Conservation (phyloP, 2,329 filamentous ascomycete genomes). For the Didymella glomerata region DNA sequence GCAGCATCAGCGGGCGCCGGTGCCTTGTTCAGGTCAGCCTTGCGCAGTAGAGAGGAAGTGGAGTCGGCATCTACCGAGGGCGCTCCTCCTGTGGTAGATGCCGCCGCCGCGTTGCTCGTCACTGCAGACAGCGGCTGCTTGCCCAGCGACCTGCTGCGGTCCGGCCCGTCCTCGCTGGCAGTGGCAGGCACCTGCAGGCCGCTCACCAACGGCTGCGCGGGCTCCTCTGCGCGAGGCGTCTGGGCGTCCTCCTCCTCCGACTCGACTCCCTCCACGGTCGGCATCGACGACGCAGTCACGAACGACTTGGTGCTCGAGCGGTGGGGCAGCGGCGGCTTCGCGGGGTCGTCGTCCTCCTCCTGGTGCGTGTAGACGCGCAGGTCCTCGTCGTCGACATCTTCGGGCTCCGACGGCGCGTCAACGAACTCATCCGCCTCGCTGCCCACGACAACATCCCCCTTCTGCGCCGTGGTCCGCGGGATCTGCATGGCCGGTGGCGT, state of each 20-base stretch:
- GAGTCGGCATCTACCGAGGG: constrained; percentile 49
- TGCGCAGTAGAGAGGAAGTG: constrained; percentile 49
- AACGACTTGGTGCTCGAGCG: constrained; percentile 46
- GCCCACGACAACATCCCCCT: constrained; percentile 30
- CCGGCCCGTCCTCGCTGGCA: constrained; percentile 7
- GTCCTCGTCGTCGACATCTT: constrained; percentile 33
- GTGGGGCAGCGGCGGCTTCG: constrained; percentile 22
- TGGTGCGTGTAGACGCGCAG: constrained; percentile 31
- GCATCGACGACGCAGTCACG: constrained; percentile 43
- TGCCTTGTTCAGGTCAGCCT: constrained; percentile 47
- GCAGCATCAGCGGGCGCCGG: constrained; percentile 31
- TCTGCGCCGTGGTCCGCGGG: constrained; percentile 39
- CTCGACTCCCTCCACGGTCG: constrained; percentile 15
- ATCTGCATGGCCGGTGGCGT: constrained; percentile 42
- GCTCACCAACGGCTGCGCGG: constrained; percentile 36
- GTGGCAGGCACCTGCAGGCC: constrained; percentile 40
- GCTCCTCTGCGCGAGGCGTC: constrained; percentile 22
- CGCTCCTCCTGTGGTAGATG: constrained; percentile 38
- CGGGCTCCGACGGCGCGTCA: constrained; percentile 46
- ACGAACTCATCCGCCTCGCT: constrained; percentile 37
- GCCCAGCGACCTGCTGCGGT: constrained; percentile 31
- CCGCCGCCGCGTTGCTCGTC: constrained; percentile 37
- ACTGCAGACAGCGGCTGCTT: constrained; percentile 43
- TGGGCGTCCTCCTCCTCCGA: constrained; percentile 12
- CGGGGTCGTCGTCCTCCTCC: constrained; percentile 25